phyloP scores from a whole-genome alignment of 2,329 filamentous ascomycete genomes.

The Ascocoryne sarcoides region DNA sequence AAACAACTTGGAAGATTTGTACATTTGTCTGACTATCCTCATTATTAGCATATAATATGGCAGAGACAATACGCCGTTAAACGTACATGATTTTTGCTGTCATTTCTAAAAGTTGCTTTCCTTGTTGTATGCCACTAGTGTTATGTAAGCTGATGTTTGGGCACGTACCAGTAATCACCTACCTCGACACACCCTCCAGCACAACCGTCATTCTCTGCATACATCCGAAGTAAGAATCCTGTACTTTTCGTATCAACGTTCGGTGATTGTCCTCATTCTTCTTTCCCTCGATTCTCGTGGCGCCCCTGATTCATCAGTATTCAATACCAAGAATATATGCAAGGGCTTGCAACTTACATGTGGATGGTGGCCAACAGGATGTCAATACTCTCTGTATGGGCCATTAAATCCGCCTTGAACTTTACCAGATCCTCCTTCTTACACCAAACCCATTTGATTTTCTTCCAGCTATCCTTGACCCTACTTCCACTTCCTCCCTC shows the following conservation, averaged over 20 bases:
- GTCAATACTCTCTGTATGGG: slow-evolving; percentile 22
- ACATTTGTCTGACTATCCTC: slow-evolving; percentile 17
- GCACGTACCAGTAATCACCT: not conserved
- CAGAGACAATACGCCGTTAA: not conserved
- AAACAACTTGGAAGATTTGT: slow-evolving; percentile 18
- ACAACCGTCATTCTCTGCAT: slow-evolving; percentile 12
- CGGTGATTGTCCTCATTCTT: slow-evolving; percentile 5
- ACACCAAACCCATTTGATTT: slow-evolving; percentile 24
- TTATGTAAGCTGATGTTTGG: not conserved
- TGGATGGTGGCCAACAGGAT: slow-evolving; percentile 22
- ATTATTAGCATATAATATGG: slow-evolving; percentile 1
- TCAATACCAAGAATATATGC: not conserved
- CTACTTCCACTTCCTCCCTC: slow-evolving; percentile 7
- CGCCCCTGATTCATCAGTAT: not conserved
- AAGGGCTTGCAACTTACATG: not conserved
- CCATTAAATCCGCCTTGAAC: slow-evolving; percentile 23
- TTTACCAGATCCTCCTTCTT: slow-evolving; percentile 22
- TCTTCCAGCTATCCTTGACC: slow-evolving; percentile 19
- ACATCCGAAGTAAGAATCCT: slow-evolving; percentile 15
- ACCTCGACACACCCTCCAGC: slow-evolving; percentile 5
- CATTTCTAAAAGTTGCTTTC: slow-evolving; percentile 7
- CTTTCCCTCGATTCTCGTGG: slow-evolving; percentile 7
- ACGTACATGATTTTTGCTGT: slow-evolving; percentile 8
- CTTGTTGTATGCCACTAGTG: slow-evolving; percentile 2
- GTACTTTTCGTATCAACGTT: slow-evolving; percentile 6